Evolutionary conservation across 1,139 yeast genomes (phyloP), one percentile per base, ranked within the genome.

Genomic region (Blastobotrys indianensis): DNA sequence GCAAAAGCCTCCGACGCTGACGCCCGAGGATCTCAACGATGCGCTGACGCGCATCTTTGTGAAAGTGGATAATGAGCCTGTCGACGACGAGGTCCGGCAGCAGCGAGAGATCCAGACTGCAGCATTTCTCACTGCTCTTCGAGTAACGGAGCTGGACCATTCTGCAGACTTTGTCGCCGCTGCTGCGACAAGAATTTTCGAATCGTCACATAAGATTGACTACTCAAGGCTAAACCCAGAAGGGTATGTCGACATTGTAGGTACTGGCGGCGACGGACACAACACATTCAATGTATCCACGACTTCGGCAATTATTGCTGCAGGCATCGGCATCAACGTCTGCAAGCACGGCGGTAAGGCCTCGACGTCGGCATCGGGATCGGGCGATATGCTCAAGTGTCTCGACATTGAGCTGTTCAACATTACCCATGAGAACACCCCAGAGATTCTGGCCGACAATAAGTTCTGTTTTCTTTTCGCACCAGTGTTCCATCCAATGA

Each of bases 241-340:
- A 1, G 85, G 86, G 0, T 84, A 79, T 55, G 75, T 86, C 13
- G 98, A 92, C 65, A 85, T 92, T 35, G 98, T 92, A 6, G 98
- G 98, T 1, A 92, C 98, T 0, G 98, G 98, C 28, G 98, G 98
- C 5, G 98, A 92, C 61, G 96, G 97, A 2, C 96, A 92, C 62
- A 83, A 92, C 62, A 92, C 98, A 0, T 92, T 92, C 67, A 92
- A 92, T 60, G 98, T 92, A 1, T 85, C 95, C 7, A 92, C 98
- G 0, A 86, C 97, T 1, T 74, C 97, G 1, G 97, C 97, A 0
- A 87, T 92, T 44, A 88, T 92, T 4, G 94, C 90, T 0, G 86
- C 97, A 0, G 98, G 98, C 4, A 83, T 86, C 72, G 88, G 88
- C 0, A 65, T 88, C 42, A 76, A 78, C 23, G 81, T 90, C 13